Percentiles rank a stretch among this genome's conserved stretches.
These are phyloP conservation scores for Xylaria digitata DNA, from an alignment of 2,329 filamentous ascomycete species.

Conservation along the genomic window DNA sequence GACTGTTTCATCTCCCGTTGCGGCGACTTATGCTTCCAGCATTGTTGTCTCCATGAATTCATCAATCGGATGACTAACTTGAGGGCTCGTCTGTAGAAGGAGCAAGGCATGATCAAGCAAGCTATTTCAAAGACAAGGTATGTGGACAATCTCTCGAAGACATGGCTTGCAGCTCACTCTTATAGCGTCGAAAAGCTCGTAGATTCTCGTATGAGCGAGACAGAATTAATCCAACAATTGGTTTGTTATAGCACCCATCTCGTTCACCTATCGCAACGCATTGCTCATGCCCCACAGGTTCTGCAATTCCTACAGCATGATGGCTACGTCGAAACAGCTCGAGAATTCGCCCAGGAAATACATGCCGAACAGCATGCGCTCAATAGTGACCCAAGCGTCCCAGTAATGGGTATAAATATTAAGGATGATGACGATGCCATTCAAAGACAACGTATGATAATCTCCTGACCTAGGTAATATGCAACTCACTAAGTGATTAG, in stretches of 20 bases:
- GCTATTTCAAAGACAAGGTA: constrained; percentile 68
- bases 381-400: constrained; percentile 64
- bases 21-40: neutral
- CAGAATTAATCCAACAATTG: constrained; percentile 82
- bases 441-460: constrained; percentile 79
- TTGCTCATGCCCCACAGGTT: constrained; percentile 55
- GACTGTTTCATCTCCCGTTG: neutral
- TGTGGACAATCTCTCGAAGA: neutral
- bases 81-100: constrained; percentile 58
- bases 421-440: constrained; percentile 88
- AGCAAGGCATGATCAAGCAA: constrained; percentile 67
- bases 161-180: constrained; percentile 35
- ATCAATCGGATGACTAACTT: constrained; percentile 10
- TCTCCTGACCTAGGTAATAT: neutral
- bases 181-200: constrained; percentile 68
- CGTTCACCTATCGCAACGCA: neutral
- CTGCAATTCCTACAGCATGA: constrained; percentile 94
- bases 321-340: constrained; percentile 92
- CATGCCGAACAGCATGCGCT: constrained; percentile 77
- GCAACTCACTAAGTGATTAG: constrained; percentile 58
- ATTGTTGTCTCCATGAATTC: neutral
- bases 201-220: constrained; percentile 73
- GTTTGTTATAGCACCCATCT: constrained; percentile 55
- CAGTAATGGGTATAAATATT: constrained; percentile 71
- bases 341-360: constrained; percentile 87